phyloP scores from a whole-genome alignment of 2,329 filamentous ascomycete species.

The Tricladium varicosporioides region DNA sequence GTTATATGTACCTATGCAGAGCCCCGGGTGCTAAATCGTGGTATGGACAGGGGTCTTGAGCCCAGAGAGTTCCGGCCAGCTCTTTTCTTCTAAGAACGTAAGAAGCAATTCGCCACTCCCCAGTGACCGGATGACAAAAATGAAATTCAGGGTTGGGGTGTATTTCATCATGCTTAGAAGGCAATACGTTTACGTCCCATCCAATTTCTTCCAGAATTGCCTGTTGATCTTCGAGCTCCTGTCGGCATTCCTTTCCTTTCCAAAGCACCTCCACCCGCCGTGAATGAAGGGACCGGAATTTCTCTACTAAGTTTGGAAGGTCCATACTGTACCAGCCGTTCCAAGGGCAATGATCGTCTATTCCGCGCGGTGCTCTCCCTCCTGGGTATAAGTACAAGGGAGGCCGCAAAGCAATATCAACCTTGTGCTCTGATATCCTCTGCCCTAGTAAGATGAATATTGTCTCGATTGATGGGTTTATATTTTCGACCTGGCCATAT shows the following conservation, averaged over 20 bases:
- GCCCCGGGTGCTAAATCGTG: background rate
- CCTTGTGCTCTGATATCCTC: background rate
- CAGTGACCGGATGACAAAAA: background rate
- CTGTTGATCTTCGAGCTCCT: conserved; percentile 8
- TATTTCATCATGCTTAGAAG: conserved; percentile 1
- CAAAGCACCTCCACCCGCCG: conserved; percentile 7
- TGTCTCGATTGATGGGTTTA: conserved; percentile 7
- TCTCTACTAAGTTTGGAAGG: conserved; percentile 7
- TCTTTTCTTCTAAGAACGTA: conserved; percentile 5
- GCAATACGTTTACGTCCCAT: conserved; percentile 2
- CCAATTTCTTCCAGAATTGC: conserved; percentile 8
- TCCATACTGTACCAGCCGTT: conserved; percentile 6
- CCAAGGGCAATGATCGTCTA: background rate
- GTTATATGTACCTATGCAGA: background rate
- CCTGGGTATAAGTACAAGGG: background rate
- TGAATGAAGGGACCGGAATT: conserved; percentile 3
- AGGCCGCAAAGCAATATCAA: conserved; percentile 4
- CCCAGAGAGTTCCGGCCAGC: background rate
- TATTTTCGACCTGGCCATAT: conserved; percentile 4
- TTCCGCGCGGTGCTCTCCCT: background rate
- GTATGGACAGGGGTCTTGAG: conserved; percentile 3
- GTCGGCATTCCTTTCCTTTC: conserved; percentile 1
- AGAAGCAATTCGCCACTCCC: conserved; percentile 4
- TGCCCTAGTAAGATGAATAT: conserved; percentile 8
- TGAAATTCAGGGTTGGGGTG: background rate